phyloP scores from a whole-genome alignment of 352 stramenopile species.

The Phytophthora sansomeana region DNA sequence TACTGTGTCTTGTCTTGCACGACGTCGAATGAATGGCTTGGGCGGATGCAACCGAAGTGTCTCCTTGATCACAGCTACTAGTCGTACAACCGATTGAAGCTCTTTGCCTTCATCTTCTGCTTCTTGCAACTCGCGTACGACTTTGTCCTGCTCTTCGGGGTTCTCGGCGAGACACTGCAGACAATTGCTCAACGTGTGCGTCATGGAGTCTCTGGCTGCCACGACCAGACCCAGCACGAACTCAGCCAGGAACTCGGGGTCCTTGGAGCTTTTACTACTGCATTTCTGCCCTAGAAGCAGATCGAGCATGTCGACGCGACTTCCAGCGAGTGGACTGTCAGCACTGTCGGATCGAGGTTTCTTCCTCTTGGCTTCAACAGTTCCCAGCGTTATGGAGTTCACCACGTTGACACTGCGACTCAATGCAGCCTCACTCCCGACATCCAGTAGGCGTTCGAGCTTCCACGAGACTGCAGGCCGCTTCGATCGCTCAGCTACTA shows the following conservation, averaged over 20 bases:
- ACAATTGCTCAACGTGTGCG: constrained; percentile 63
- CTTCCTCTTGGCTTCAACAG: constrained; percentile 29
- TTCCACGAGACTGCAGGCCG: constrained; percentile 42
- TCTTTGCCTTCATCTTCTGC: constrained; percentile 23
- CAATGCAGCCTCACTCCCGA: constrained; percentile 43
- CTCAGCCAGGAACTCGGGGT: constrained; percentile 51
- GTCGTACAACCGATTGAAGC: constrained; percentile 35
- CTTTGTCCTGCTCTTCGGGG: constrained; percentile 58
- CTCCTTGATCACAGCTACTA: constrained; percentile 68
- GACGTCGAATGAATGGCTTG: constrained; percentile 36
- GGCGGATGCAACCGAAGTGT: constrained; percentile 63
- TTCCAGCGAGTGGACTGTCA: constrained; percentile 18
- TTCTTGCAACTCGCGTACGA: constrained; percentile 29
- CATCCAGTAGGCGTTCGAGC: constrained; percentile 34
- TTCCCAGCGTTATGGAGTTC: constrained; percentile 20
- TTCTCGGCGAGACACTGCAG: constrained; percentile 65
- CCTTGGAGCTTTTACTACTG: constrained; percentile 26
- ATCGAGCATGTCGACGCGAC: constrained; percentile 28
- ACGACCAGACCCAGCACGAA: constrained; percentile 78
- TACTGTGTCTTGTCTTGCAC: constrained; percentile 55
- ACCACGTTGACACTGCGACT: constrained; percentile 32
- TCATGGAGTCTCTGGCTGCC: constrained; percentile 73
- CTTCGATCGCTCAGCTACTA: constrained; percentile 19
- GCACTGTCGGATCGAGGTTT: constrained; percentile 2
- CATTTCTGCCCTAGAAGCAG: constrained; percentile 27